A percentile compares a stretch with the other conserved stretches of the same genome.
Conservation (phyloP, 306 rosid species). For the Trifolium fragiferum region DNA sequence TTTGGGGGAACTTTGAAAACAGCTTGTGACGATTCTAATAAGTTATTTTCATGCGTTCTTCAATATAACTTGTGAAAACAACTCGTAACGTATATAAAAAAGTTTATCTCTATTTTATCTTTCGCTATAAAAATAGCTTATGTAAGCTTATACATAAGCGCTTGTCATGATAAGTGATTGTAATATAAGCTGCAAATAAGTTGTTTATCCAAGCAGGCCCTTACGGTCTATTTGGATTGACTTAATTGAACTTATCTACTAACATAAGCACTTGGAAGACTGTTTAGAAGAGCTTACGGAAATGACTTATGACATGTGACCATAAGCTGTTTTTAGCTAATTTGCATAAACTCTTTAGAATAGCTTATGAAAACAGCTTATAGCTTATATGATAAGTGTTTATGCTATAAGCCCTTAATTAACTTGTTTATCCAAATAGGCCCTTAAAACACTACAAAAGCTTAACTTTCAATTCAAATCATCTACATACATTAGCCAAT, state of each 20-base stretch:
- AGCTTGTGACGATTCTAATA: background rate
- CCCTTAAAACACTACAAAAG: background rate
- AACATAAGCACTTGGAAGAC: too few relatives aligned
- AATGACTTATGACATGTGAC: too few relatives aligned
- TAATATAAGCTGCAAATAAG: too few relatives aligned
- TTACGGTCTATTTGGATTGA: too few relatives aligned
- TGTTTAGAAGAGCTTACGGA: too few relatives aligned
- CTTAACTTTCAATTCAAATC: constrained; percentile 15
- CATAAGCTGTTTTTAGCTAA: too few relatives aligned
- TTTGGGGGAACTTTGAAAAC: background rate
- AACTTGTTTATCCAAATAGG: background rate
- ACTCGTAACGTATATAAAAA: too few relatives aligned
- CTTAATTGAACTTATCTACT: too few relatives aligned
- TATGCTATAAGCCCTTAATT: background rate
- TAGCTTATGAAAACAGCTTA: too few relatives aligned
- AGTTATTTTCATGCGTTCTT: background rate
- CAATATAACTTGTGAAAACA: background rate
- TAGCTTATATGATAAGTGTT: background rate
- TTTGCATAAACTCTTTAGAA: too few relatives aligned
- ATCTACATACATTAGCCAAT: background rate
- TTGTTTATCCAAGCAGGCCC: too few relatives aligned
- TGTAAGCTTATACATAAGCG: background rate
- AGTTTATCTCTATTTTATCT: background rate
- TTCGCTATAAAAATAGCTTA: background rate
- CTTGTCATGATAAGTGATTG: too few relatives aligned